Conservation (phyloP, 352 stramenopile genomes). For the Phytophthora capsici region DNA sequence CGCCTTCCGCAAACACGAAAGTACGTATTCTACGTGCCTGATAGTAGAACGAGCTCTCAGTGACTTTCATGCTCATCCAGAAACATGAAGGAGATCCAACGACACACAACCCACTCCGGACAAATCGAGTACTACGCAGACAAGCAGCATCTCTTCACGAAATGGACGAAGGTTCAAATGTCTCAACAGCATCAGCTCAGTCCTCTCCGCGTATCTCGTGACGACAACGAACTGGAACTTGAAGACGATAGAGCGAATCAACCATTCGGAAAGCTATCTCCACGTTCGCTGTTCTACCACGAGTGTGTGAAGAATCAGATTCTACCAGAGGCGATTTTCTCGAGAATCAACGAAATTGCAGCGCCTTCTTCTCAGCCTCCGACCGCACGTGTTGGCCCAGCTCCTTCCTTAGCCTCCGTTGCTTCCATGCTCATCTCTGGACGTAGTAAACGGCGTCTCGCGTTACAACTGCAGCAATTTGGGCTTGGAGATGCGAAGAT, state of each 20-base stretch:
- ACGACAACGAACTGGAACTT: slow-evolving; percentile 13
- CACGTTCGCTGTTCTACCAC: slow-evolving; percentile 71
- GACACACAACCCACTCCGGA: slow-evolving; percentile 53
- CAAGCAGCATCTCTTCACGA: slow-evolving; percentile 76
- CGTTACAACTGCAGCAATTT: slow-evolving; percentile 74
- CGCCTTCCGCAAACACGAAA: slow-evolving; percentile 67
- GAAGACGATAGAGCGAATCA: slow-evolving; percentile 20
- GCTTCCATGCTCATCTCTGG: slow-evolving; percentile 48
- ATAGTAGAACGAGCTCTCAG: too few species aligned
- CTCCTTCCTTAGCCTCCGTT: slow-evolving; percentile 44
- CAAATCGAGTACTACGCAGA: slow-evolving; percentile 76
- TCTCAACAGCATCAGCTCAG: slow-evolving; percentile 58
- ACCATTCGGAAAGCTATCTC: slow-evolving; percentile 50
- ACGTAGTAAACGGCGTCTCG: slow-evolving; percentile 54
- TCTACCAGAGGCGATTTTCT: slow-evolving; percentile 74
- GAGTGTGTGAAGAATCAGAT: slow-evolving; percentile 68
- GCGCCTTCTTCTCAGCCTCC: slow-evolving; percentile 15
- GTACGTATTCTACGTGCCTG: slow-evolving; percentile 28
- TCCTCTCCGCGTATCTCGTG: background rate
- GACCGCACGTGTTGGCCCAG: slow-evolving; percentile 9
- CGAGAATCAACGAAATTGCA: slow-evolving; percentile 59
- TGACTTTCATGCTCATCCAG: slow-evolving; percentile 25
- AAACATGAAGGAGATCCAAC: slow-evolving; percentile 67
- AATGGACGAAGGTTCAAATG: slow-evolving; percentile 75
- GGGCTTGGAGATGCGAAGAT: slow-evolving; percentile 70